Conservation (phyloP, 441 rosid species). For the Adansonia grandidieri region DNA sequence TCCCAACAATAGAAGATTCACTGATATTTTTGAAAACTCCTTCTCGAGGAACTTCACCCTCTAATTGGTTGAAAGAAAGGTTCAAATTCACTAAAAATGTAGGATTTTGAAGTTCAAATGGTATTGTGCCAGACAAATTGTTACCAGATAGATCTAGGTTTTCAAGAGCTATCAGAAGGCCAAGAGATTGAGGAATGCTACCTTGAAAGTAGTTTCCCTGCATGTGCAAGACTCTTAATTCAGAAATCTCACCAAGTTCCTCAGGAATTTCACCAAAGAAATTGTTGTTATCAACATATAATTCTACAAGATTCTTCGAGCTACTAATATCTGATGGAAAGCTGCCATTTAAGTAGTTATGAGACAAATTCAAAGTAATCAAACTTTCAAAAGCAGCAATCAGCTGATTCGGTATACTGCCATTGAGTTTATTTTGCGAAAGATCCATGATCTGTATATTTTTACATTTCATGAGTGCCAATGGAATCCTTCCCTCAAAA, state of each 20-base stretch:
- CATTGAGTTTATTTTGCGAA: background rate
- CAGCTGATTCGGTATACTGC: background rate
- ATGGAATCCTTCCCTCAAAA: conserved; percentile 21
- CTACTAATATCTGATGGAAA: background rate
- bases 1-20: conserved; percentile 27
- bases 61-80: conserved; percentile 33
- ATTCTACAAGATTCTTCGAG: background rate
- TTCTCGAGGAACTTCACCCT: conserved; percentile 33
- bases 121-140: conserved; percentile 31
- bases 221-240: background rate
- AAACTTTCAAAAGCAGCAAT: background rate
- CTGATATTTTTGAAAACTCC: conserved; percentile 31
- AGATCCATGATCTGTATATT: background rate
- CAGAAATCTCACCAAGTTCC: conserved; percentile 7
- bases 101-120: conserved; percentile 20
- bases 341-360: background rate
- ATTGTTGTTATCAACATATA: conserved; percentile 14
- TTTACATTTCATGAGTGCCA: background rate
- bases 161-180: background rate
- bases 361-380: conserved; percentile 8
- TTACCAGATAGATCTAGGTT: conserved; percentile 30
- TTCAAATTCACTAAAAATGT: conserved; percentile 24
- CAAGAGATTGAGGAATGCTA: conserved; percentile 17
- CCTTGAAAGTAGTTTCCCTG: conserved; percentile 28
- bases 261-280: conserved; percentile 29